phyloP scores from a whole-genome alignment of 306 rosid genomes.

The Quercus alba region DNA sequence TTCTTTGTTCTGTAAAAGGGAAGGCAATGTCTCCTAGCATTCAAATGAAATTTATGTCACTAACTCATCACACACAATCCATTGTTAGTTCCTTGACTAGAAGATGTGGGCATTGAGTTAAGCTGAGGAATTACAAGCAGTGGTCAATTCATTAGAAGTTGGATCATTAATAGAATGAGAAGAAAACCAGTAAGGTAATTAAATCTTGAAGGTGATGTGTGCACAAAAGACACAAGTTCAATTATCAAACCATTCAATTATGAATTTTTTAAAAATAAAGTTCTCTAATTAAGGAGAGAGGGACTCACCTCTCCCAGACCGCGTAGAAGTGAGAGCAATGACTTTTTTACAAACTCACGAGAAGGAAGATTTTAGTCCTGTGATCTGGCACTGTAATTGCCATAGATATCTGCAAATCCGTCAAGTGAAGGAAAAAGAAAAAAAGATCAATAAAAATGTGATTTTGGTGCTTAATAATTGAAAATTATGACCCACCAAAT shows the following conservation, averaged over 20 bases:
- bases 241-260: background rate
- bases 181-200: background rate
- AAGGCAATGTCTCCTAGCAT: conserved; percentile 36
- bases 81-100: background rate
- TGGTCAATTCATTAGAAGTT: too few relatives aligned
- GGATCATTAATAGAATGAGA: background rate
- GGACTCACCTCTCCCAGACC: background rate
- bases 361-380: background rate
- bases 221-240: background rate
- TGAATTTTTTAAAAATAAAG: background rate
- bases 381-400: too few relatives aligned
- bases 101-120: background rate
- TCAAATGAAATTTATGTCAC: conserved; percentile 10
- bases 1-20: conserved; percentile 30
- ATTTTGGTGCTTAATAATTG: background rate
- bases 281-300: background rate
- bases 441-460: background rate
- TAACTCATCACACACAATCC: background rate
- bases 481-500: background rate
- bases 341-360: background rate
- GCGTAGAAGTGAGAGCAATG: too few relatives aligned
- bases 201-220: background rate
- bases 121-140: background rate
- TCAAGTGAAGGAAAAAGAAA: background rate
- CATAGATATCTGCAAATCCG: background rate